Evolutionary conservation across 2,329 filamentous ascomycete genomes (phyloP).

Genomic region (Monilinia fructicola): DNA sequence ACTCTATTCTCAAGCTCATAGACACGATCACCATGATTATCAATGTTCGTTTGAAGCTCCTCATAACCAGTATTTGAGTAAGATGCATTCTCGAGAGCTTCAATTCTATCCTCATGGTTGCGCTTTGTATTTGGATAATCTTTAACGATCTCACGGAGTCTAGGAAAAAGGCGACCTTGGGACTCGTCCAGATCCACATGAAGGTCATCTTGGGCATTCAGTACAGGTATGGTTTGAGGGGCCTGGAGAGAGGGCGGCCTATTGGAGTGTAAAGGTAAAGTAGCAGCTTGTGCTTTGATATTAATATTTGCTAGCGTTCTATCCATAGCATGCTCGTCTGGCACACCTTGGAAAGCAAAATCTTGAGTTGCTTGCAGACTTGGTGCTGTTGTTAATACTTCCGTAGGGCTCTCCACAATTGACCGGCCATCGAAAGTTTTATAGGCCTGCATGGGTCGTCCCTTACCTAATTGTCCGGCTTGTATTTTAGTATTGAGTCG

Average conservation of each 20-base stretch:
- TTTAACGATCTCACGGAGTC: constrained; percentile 32
- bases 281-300: constrained; percentile 20
- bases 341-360: constrained; percentile 24
- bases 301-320: constrained; percentile 26
- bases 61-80: constrained; percentile 67
- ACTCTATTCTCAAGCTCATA: constrained; percentile 66
- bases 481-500: constrained; percentile 25
- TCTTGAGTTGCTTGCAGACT: constrained; percentile 32
- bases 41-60: constrained; percentile 66
- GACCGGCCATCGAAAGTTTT: constrained; percentile 35
- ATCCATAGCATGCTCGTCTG: constrained; percentile 9
- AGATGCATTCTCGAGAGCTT: constrained; percentile 67
- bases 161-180: constrained; percentile 29
- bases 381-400: constrained; percentile 34
- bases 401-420: constrained; percentile 37
- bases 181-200: constrained; percentile 22
- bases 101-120: constrained; percentile 62
- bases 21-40: constrained; percentile 64
- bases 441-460: constrained; percentile 33
- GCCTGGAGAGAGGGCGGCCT: background rate
- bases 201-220: background rate
- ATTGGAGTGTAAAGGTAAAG: constrained; percentile 21
- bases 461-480: constrained; percentile 20
- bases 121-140: constrained; percentile 34
- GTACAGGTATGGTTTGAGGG: background rate